Conservation (phyloP, 2,329 filamentous ascomycete genomes). For the Neonectria magnoliae region DNA sequence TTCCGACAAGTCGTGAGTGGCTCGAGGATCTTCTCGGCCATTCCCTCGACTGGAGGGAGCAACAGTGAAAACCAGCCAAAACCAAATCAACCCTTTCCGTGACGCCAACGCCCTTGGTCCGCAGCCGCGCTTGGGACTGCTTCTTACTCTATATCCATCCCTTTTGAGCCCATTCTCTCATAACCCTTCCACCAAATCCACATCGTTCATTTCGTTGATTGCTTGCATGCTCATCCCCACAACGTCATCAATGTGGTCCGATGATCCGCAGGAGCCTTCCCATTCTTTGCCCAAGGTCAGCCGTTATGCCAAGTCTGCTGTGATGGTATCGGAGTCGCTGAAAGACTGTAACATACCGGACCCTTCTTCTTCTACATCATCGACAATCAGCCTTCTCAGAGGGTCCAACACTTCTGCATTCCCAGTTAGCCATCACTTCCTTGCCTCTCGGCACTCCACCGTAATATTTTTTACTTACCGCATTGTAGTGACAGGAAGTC, state of each 20-base stretch:
- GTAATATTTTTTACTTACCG: constrained; percentile 37
- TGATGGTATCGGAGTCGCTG: constrained; percentile 41
- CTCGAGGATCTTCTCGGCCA: constrained; percentile 7
- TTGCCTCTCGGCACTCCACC: no score
- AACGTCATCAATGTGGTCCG: constrained; percentile 63
- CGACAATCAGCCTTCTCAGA: constrained; percentile 65
- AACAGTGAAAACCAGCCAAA: constrained; percentile 25
- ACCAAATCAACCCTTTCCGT: constrained; percentile 19
- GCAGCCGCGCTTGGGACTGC: constrained; percentile 2
- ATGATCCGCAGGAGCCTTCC: constrained; percentile 65
- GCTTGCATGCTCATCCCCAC: constrained; percentile 57
- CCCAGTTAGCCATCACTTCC: constrained; percentile 20
- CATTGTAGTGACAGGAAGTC: constrained; percentile 42
- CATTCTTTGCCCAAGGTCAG: constrained; percentile 56
- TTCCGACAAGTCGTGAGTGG: constrained; percentile 12
- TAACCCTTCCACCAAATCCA: constrained; percentile 39
- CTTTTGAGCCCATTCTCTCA: constrained; percentile 4
- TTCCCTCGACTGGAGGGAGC: constrained; percentile 22
- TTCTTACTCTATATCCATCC: constrained; percentile 11
- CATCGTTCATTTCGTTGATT: constrained; percentile 53
- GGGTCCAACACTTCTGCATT: constrained; percentile 53
- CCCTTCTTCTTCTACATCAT: constrained; percentile 67
- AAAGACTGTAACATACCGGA: constrained; percentile 62
- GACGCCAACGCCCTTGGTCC: constrained; percentile 17
- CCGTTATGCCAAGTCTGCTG: constrained; percentile 38